phyloP scores from a whole-genome alignment of 495 filamentous ascomycete species.

The Venustampulla echinocandica region DNA sequence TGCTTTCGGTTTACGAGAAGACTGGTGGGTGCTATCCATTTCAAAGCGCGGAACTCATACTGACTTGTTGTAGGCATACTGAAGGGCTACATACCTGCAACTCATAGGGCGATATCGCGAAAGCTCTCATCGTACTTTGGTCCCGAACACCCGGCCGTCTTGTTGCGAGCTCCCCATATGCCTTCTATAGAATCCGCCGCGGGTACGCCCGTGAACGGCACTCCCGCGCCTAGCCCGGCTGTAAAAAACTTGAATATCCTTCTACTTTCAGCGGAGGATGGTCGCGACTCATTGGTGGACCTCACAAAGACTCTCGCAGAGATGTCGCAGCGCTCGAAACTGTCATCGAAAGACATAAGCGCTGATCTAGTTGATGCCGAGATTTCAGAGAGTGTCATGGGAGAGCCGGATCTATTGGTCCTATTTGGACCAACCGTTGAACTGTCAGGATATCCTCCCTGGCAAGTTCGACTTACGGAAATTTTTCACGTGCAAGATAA shows the following conservation, averaged over 20 bases:
- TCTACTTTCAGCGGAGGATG: constrained; percentile 82
- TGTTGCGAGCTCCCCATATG: constrained; percentile 68
- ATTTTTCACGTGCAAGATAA: constrained; percentile 74
- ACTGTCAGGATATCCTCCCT: constrained; percentile 88
- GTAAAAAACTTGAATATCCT: constrained; percentile 60
- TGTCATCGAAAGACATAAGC: constrained; percentile 69
- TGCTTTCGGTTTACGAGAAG: constrained; percentile 83
- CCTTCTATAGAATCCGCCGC: constrained; percentile 42
- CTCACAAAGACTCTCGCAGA: constrained; percentile 89
- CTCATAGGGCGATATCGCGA: constrained; percentile 60
- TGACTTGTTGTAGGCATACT: constrained; percentile 54
- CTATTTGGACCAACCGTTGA: constrained; percentile 74
- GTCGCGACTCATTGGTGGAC: constrained; percentile 86
- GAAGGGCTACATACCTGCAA: constrained; percentile 72
- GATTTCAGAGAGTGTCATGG: constrained; percentile 58
- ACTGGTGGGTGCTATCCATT: constrained; percentile 50
- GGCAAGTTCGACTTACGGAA: constrained; percentile 91
- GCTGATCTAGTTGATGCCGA: constrained; percentile 85
- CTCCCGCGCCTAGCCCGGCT: constrained; percentile 11
- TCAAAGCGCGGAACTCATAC: neutral
- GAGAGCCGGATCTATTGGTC: constrained; percentile 82
- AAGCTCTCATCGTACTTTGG: constrained; percentile 84
- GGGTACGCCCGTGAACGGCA: constrained; percentile 19
- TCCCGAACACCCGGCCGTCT: constrained; percentile 54
- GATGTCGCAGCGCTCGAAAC: constrained; percentile 85